Conservation (phyloP, 2,329 filamentous ascomycete genomes). For the Clonostachys rosea region DNA sequence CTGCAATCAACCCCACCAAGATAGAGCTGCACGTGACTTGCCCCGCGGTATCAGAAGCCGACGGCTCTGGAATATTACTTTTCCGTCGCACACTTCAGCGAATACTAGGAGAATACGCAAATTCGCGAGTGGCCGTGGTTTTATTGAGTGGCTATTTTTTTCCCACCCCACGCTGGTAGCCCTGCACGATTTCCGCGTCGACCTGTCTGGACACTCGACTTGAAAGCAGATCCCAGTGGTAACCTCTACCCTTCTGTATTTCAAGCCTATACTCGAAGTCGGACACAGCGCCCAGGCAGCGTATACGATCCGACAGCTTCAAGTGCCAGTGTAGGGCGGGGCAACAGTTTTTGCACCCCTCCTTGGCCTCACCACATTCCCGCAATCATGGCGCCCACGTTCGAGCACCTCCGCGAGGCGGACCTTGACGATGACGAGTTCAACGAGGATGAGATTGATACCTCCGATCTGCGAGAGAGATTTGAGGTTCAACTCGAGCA, state of each 20-base stretch:
- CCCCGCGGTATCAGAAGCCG: slow-evolving; percentile 22
- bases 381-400: slow-evolving; percentile 79
- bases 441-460: slow-evolving; percentile 91
- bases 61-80: slow-evolving; percentile 29
- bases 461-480: slow-evolving; percentile 88
- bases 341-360: slow-evolving; percentile 29
- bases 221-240: too few species aligned
- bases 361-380: slow-evolving; percentile 17
- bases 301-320: too few species aligned
- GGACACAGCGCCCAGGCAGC: too few species aligned
- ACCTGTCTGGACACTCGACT: too few species aligned
- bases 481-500: slow-evolving; percentile 95
- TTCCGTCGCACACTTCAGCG: slow-evolving; percentile 33
- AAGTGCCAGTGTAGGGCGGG: too few species aligned
- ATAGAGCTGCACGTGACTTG: slow-evolving; percentile 30
- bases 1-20: slow-evolving; percentile 1
- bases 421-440: slow-evolving; percentile 82
- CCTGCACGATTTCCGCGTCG: slow-evolving; percentile 12
- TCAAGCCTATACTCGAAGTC: too few species aligned
- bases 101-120: slow-evolving; percentile 27
- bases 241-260: too few species aligned
- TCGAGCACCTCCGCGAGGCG: slow-evolving; percentile 87
- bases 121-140: slow-evolving; percentile 18
- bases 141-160: too few species aligned
- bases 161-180: too few species aligned